Evolutionary conservation across 2,329 filamentous ascomycete genomes (phyloP).

Genomic region (Epichloe coenophiala): DNA sequence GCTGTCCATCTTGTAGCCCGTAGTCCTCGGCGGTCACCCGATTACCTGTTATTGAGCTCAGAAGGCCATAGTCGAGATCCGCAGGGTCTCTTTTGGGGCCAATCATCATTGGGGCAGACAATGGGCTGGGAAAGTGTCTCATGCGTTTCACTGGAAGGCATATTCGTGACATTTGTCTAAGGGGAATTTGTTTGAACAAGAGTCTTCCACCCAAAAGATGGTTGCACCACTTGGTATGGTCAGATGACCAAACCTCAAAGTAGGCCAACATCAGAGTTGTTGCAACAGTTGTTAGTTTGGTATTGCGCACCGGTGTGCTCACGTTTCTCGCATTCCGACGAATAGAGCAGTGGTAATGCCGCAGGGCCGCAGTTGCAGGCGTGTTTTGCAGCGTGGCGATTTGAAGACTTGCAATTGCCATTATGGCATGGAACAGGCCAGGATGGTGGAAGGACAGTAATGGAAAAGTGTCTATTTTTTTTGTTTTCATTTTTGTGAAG

Average conservation of each 20-base stretch:
- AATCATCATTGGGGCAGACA: not conserved
- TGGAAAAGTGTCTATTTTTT: slow-evolving; percentile 55
- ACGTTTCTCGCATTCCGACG: slow-evolving; percentile 67
- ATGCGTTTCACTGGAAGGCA: slow-evolving; percentile 49
- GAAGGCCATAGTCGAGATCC: slow-evolving; percentile 27
- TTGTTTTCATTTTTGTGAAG: not conserved
- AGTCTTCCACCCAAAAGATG: slow-evolving; percentile 77
- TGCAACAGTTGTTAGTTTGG: slow-evolving; percentile 71
- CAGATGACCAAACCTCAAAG: slow-evolving; percentile 88
- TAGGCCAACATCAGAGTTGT: slow-evolving; percentile 77
- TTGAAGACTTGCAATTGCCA: slow-evolving; percentile 76
- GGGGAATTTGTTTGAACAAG: slow-evolving; percentile 71
- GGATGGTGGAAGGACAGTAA: slow-evolving; percentile 72
- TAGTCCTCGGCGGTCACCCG: slow-evolving; percentile 24
- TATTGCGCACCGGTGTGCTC: slow-evolving; percentile 51
- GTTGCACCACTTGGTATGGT: slow-evolving; percentile 91
- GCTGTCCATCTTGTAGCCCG: slow-evolving; percentile 19
- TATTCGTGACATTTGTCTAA: slow-evolving; percentile 55
- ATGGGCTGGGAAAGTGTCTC: slow-evolving; percentile 11
- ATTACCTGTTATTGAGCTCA: slow-evolving; percentile 28
- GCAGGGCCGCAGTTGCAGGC: slow-evolving; percentile 67
- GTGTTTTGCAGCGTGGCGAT: slow-evolving; percentile 69
- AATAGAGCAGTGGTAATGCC: slow-evolving; percentile 82
- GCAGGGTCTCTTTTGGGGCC: slow-evolving; percentile 17
- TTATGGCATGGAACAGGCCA: slow-evolving; percentile 79